Percentiles rank a stretch among this genome's conserved stretches.
Evolutionary conservation across 176 grass and related monocot genomes (phyloP).

Genomic region (Oryza brachyantha): DNA sequence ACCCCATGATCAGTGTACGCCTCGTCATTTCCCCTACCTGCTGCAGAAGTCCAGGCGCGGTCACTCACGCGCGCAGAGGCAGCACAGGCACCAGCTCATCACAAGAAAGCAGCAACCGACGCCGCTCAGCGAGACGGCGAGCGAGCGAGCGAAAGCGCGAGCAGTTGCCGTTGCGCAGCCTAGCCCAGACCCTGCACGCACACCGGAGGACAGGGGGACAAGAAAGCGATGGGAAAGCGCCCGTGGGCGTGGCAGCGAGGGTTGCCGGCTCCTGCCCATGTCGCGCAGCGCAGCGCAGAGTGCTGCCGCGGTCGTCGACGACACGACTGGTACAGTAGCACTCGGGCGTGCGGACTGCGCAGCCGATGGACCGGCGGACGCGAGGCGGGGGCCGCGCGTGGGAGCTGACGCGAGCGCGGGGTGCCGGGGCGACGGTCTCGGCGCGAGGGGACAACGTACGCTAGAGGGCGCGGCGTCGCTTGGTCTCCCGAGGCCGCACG

Average conservation of each 20-base stretch:
- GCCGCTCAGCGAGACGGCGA: too few relatives aligned
- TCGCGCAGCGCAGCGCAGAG: not conserved
- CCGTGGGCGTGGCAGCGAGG: slow-evolving; percentile 6
- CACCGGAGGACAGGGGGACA: slow-evolving; percentile 19
- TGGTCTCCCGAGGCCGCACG: slow-evolving; percentile 3
- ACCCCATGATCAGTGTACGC: not conserved
- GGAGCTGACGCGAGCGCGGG: not conserved
- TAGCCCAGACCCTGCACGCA: not conserved
- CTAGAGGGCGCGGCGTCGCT: slow-evolving; percentile 15
- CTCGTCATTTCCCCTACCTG: not conserved
- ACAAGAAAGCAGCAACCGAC: not conserved
- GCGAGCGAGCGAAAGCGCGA: slow-evolving; percentile 5
- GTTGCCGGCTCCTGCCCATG: slow-evolving; percentile 5
- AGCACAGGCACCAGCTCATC: not conserved
- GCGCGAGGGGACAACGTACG: slow-evolving; percentile 43
- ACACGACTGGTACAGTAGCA: not conserved
- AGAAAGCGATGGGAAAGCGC: slow-evolving; percentile 25
- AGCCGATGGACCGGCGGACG: not conserved
- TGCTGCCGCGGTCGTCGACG: slow-evolving; percentile 10
- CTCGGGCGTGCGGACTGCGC: not conserved
- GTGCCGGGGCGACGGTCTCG: not conserved
- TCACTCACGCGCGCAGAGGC: too few relatives aligned
- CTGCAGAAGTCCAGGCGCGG: too few relatives aligned
- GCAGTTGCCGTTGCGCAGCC: not conserved
- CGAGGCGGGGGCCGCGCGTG: not conserved